Evolutionary conservation across 495 filamentous ascomycete genomes (phyloP), one percentile per base, ranked within the genome.

Genomic region (Acidiella bohemica): DNA sequence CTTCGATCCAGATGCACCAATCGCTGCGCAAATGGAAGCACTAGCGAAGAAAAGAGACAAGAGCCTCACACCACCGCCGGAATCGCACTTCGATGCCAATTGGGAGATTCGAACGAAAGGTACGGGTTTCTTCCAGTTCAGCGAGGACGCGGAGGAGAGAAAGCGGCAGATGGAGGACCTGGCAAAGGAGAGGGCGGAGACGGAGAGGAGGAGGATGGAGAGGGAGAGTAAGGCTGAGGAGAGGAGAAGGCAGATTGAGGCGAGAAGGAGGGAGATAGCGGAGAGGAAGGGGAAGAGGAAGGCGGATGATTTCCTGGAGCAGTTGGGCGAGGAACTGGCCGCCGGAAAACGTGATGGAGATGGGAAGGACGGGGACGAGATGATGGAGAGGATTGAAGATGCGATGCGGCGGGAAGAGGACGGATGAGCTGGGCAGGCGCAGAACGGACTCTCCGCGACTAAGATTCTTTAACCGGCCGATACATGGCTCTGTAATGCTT

Each of bases 111-210:
- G 90, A 36, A 82, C 74, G 27, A 88, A 87, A 54, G 92, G 90
- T 0, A 80, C 81, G 5, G 92, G 85, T 0, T 97, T 94, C 56
- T 95, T 86, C 57, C 68, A 70, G 23, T 96, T 97, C 54, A 80
- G 76, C 19, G 67, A 61, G 46, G 78, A 93, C 57, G 73, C 72
- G 53, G 73, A 62, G 36, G 62, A 62, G 39, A 63, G 90, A 39
- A 59, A 61, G 46, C 55, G 56, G 57, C 79, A 96, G 70, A 93
- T 96, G 84, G 68, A 70, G 57, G 70, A 66, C 33, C 56, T 97
- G 43, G 67, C 70, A 50, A 58, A 49, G 41, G 75, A 81, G 65
- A 62, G 90, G 38, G 50, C 54, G 44, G 69, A 71, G 54, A 97
- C 90, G 39, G 74, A 82, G 61, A 58, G 59, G 49, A 62, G 67